Percentiles rank a stretch among this genome's conserved stretches.
Conservation (phyloP, 2,329 filamentous ascomycete genomes). For the Penicillium sp. region DNA sequence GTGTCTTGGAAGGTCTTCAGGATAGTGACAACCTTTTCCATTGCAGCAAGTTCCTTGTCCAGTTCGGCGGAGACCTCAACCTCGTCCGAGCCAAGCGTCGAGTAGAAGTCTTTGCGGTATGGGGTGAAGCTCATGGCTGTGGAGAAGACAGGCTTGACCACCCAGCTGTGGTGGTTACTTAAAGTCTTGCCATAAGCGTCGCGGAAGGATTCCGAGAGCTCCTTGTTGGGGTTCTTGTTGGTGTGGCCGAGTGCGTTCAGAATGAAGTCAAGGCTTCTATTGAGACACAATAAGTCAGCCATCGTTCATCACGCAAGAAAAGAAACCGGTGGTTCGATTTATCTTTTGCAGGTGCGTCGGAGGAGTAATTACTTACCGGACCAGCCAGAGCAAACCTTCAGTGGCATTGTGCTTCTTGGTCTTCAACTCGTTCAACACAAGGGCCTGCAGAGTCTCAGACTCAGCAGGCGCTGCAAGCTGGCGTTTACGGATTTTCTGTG, state of each 20-base stretch:
- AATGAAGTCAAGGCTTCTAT: conserved; percentile 91
- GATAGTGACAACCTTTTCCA: conserved; percentile 78
- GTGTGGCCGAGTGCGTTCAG: conserved; percentile 80
- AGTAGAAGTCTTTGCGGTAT: conserved; percentile 91
- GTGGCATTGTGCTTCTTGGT: conserved; percentile 84
- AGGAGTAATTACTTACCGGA: conserved; percentile 61
- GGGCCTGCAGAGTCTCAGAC: conserved; percentile 81
- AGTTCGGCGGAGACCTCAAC: conserved; percentile 66
- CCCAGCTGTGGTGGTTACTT: conserved; percentile 85
- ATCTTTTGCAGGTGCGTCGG: neutral
- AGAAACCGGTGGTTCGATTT: neutral
- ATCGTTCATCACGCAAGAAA: neutral
- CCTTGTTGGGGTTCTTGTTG: conserved; percentile 65
- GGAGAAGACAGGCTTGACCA: conserved; percentile 89
- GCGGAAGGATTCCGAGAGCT: conserved; percentile 86
- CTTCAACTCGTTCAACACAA: conserved; percentile 85
- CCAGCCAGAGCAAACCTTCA: conserved; percentile 88
- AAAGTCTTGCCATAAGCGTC: conserved; percentile 81
- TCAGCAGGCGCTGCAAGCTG: conserved; percentile 75
- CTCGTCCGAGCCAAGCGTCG: conserved; percentile 65
- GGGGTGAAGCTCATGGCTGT: conserved; percentile 92
- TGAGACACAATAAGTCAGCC: neutral
- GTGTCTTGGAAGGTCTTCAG: conserved; percentile 65
- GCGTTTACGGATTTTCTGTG: conserved; percentile 83
- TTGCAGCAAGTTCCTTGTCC: conserved; percentile 69